Conservation (phyloP, 2,329 filamentous ascomycete species). For the Cladobotryum protrusum region DNA sequence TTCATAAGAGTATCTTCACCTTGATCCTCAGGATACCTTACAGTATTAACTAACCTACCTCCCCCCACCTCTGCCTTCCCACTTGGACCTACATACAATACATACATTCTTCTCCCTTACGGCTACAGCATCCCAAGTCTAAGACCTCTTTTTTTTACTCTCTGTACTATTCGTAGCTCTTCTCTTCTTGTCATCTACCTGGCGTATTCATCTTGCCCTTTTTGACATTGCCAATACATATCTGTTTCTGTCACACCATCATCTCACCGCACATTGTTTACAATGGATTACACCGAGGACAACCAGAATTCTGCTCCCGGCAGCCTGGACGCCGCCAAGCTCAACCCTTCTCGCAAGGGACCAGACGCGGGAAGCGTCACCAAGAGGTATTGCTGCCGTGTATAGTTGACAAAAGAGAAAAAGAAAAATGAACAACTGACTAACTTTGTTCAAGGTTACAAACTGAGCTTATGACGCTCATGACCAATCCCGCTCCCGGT, state of each 20-base stretch:
- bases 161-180: no score
- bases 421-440: neutral
- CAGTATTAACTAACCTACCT: no score
- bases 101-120: no score
- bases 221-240: no score
- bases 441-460: conserved; percentile 60
- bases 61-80: no score
- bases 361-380: conserved; percentile 68
- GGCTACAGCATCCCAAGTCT: no score
- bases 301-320: conserved; percentile 63
- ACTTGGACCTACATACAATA: no score
- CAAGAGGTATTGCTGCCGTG: conserved; percentile 53
- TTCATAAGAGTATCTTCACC: neutral
- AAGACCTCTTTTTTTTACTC: no score
- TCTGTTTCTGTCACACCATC: no score
- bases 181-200: no score
- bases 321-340: conserved; percentile 55
- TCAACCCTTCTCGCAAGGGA: conserved; percentile 49
- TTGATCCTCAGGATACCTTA: no score
- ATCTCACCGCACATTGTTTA: conserved; percentile 4
- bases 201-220: no score
- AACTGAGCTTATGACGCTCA: conserved; percentile 96
- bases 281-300: conserved; percentile 44
- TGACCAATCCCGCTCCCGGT: conserved; percentile 89
- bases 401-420: neutral